These are phyloP conservation scores for Sophora flavescens DNA, from an alignment of 306 rosid species.

Conservation along the genomic window DNA sequence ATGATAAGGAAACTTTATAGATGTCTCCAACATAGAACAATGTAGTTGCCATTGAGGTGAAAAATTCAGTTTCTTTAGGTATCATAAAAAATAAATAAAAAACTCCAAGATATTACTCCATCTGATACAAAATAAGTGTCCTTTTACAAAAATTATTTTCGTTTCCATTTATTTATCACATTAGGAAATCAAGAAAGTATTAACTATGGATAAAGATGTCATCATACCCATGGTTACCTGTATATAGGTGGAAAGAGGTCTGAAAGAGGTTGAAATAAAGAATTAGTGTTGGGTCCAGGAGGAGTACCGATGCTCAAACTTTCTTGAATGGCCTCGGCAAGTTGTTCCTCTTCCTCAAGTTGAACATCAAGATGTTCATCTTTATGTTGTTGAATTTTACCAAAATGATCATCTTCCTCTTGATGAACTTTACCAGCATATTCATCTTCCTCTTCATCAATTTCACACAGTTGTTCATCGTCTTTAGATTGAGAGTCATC, in stretches of 20 bases:
- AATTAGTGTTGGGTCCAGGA: slow-evolving; percentile 61
- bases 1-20: slow-evolving; percentile 20
- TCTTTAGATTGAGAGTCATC: slow-evolving; percentile 69
- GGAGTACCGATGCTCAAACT: slow-evolving; percentile 72
- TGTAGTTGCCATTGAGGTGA: slow-evolving; percentile 9
- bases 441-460: slow-evolving; percentile 70
- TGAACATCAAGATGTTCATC: slow-evolving; percentile 60
- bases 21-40: slow-evolving; percentile 5
- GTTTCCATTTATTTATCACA: too few relatives aligned
- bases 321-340: slow-evolving; percentile 94
- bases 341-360: slow-evolving; percentile 93
- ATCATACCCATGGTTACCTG: slow-evolving; percentile 65
- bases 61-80: slow-evolving; percentile 11
- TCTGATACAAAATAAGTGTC: too few relatives aligned
- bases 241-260: slow-evolving; percentile 63
- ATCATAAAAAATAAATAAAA: slow-evolving; percentile 8
- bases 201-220: slow-evolving; percentile 31
- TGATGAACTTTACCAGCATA: slow-evolving; percentile 46
- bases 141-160: too few relatives aligned
- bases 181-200: too few relatives aligned
- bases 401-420: slow-evolving; percentile 69
- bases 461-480: slow-evolving; percentile 51
- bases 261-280: slow-evolving; percentile 65
- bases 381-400: slow-evolving; percentile 55
- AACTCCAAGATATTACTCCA: neutral